Conservation (phyloP, 192 early-diverging fungal genomes). For the Umbelopsis isabellina region DNA sequence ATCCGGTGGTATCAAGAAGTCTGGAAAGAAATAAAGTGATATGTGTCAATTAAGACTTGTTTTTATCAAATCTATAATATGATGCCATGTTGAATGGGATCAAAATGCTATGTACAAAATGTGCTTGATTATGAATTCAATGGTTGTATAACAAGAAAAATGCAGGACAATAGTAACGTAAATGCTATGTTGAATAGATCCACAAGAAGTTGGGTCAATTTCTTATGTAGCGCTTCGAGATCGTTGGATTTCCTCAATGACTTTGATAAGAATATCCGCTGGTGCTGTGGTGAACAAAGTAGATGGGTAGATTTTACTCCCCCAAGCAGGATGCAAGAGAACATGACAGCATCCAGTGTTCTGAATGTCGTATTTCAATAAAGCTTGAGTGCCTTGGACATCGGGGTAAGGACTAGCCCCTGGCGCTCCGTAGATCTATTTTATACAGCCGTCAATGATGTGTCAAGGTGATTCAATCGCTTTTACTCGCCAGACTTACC, state of each 20-base stretch:
- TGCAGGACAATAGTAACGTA: slow-evolving; percentile 11
- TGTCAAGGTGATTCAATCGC: background rate
- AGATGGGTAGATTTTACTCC: slow-evolving; percentile 86
- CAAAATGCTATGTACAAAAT: slow-evolving; percentile 6
- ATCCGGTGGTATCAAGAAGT: slow-evolving; percentile 78
- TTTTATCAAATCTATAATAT: slow-evolving; percentile 23
- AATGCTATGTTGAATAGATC: slow-evolving; percentile 22
- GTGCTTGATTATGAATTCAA: slow-evolving; percentile 16
- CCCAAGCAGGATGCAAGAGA: slow-evolving; percentile 88
- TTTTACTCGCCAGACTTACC: slow-evolving; percentile 44
- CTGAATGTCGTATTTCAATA: slow-evolving; percentile 77
- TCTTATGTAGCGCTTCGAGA: background rate
- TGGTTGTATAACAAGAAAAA: background rate
- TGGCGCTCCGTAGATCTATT: slow-evolving; percentile 63
- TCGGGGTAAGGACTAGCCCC: slow-evolving; percentile 88
- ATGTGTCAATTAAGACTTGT: background rate
- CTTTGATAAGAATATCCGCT: slow-evolving; percentile 41
- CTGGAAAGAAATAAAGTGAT: slow-evolving; percentile 68
- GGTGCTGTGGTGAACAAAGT: slow-evolving; percentile 87
- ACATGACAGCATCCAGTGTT: slow-evolving; percentile 86
- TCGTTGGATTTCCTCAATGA: slow-evolving; percentile 31
- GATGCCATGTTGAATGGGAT: slow-evolving; percentile 4
- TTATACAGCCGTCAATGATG: background rate
- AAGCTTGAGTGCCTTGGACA: slow-evolving; percentile 75
- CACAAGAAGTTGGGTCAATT: background rate